These are phyloP conservation scores for Hypoxylon sp. DNA, from an alignment of 2,329 filamentous ascomycete genomes.

Conservation along the genomic window DNA sequence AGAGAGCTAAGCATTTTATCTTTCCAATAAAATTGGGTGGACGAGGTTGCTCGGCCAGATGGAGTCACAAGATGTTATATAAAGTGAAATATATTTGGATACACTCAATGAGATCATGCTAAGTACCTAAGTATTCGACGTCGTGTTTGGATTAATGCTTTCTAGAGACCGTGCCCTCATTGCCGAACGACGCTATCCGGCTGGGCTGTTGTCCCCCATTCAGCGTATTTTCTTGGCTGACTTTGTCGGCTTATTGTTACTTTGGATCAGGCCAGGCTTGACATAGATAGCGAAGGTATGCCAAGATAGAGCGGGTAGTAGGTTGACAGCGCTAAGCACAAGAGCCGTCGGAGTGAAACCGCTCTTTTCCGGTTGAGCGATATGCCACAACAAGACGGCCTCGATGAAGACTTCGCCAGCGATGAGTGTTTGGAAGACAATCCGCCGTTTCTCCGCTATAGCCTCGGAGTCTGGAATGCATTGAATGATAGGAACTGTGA, in stretches of 20 bases:
- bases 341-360: constrained; percentile 39
- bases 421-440: constrained; percentile 44
- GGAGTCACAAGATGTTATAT: not conserved
- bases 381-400: constrained; percentile 33
- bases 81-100: constrained; percentile 2
- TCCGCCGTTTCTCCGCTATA: constrained; percentile 38
- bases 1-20: constrained; percentile 21
- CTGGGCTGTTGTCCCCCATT: not conserved
- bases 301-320: constrained; percentile 42
- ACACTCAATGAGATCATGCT: not conserved
- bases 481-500: constrained; percentile 42
- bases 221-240: constrained; percentile 33
- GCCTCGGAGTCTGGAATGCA: constrained; percentile 39
- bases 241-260: not conserved
- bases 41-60: not conserved
- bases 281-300: constrained; percentile 38
- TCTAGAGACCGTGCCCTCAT: not conserved
- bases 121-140: not conserved
- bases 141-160: not conserved
- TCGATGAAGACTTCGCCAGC: constrained; percentile 44
- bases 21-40: not conserved
- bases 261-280: constrained; percentile 35
- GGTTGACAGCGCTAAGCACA: constrained; percentile 19
- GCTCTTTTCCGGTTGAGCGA: constrained; percentile 22
- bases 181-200: not conserved